Evolutionary conservation across 345 rosid genomes (phyloP), one percentile per base, ranked within the genome.

Genomic region (Mangifera indica): DNA sequence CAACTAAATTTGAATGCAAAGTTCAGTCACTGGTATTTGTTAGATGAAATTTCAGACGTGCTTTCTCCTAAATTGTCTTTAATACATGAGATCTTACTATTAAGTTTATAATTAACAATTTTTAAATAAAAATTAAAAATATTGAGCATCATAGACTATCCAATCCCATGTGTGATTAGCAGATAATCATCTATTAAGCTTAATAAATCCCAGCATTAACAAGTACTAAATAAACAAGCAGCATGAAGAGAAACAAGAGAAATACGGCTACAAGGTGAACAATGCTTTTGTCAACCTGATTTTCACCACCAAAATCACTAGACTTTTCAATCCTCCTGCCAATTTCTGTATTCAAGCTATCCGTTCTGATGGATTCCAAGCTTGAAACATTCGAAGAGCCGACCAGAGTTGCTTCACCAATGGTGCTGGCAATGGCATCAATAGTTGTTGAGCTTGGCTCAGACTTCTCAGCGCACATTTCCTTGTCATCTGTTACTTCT

Each of bases 141-240:
- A n/a, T n/a, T n/a, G n/a, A n/a, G n/a, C n/a, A n/a, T n/a, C n/a
- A n/a, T n/a, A n/a, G n/a, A n/a, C n/a, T n/a, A n/a, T n/a, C n/a
- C 7, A 37, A 37, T 37, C 42, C 40, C 40, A 37, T 3, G 40
- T 37, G 42, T 37, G 42, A 37, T 37, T 37, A 37, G 42, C 42
- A 37, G 8, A 8, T 37, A 37, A 37, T 37, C 7, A 37, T 3
- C 40, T 34, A 34, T 34, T 5, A 34, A 34, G 40, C 53, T 26
- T 59, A 49, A 61, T 21, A 15, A 29, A 66, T 74, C 53, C 37
- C 8, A 24, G 66, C 64, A 37, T 55, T 45, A 45, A 25, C 9
- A 55, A 49, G 6, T 8, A 56, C 37, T 54, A 60, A 67, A 58
- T 17, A 67, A 37, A 69, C 17, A 25, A 56, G 71, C 61, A 74